These are phyloP conservation scores for Balakata baccata DNA, from an alignment of 345 rosid genomes.

Conservation along the genomic window DNA sequence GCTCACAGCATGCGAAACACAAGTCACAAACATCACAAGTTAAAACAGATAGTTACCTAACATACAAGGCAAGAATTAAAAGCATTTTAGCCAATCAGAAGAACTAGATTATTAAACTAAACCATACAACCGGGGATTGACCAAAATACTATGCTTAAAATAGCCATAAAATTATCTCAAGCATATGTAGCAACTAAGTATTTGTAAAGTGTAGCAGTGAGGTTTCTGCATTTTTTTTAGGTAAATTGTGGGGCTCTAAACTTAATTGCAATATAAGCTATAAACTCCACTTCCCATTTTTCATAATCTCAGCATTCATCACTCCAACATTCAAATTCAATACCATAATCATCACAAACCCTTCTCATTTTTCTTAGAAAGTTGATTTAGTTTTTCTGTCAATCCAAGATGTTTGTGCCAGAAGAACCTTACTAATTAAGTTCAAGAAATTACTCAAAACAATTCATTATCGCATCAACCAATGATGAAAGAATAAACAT, in stretches of 20 bases:
- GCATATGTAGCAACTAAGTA: not conserved
- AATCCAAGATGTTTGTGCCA: too few species aligned
- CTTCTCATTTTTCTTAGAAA: not conserved
- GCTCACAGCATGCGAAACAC: not conserved
- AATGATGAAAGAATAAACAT: not conserved
- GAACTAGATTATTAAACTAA: not conserved
- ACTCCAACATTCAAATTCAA: not conserved
- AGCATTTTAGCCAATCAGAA: not conserved
- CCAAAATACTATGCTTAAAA: not conserved
- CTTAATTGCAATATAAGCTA: not conserved
- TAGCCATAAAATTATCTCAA: not conserved
- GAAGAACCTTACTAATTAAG: too few species aligned
- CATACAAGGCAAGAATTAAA: too few species aligned
- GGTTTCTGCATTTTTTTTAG: too few species aligned
- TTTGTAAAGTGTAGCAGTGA: too few species aligned
- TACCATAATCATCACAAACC: not conserved
- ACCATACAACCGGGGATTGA: not conserved
- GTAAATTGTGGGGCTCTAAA: too few species aligned
- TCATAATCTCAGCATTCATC: not conserved
- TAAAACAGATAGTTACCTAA: not conserved
- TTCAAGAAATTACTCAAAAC: not conserved
- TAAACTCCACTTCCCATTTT: not conserved
- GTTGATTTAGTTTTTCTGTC: too few species aligned
- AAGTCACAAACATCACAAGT: not conserved
- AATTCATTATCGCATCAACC: not conserved